These are phyloP conservation scores for Bacidia rubella DNA, from an alignment of 495 filamentous ascomycete genomes.

Conservation along the genomic window DNA sequence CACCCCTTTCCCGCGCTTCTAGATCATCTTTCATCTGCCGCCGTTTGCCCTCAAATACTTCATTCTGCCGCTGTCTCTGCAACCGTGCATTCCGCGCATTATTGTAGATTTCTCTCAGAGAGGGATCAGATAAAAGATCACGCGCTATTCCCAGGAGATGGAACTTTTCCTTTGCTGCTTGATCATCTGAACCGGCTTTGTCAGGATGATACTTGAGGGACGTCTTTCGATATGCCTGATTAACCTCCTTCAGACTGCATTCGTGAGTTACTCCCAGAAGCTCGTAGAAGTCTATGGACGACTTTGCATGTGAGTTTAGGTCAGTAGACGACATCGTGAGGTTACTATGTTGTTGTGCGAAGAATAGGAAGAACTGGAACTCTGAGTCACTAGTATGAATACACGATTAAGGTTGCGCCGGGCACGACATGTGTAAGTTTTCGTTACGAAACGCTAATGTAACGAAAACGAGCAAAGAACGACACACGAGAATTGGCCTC, in stretches of 20 bases:
- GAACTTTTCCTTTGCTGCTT: conserved; percentile 53
- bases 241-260: conserved; percentile 58
- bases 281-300: conserved; percentile 68
- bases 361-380: too few relatives aligned
- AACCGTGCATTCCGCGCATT: conserved; percentile 48
- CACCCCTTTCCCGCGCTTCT: conserved; percentile 44
- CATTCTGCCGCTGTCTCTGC: conserved; percentile 48
- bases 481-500: too few relatives aligned
- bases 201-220: conserved; percentile 88
- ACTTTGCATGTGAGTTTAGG: conserved; percentile 42
- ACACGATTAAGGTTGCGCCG: too few relatives aligned
- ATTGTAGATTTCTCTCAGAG: conserved; percentile 52
- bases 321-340: conserved; percentile 33
- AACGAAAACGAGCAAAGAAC: too few relatives aligned
- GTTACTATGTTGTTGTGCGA: too few relatives aligned
- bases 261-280: conserved; percentile 56
- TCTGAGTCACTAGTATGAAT: too few relatives aligned
- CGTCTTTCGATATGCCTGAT: conserved; percentile 75
- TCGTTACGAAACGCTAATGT: too few relatives aligned
- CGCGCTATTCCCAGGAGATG: conserved; percentile 59
- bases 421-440: too few relatives aligned
- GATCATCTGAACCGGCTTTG: conserved; percentile 46
- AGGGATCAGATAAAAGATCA: conserved; percentile 54
- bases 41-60: conserved; percentile 51
- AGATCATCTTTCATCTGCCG: conserved; percentile 66